Conservation (phyloP, 169 alveolate species). For the Plasmodium reichenowi region DNA sequence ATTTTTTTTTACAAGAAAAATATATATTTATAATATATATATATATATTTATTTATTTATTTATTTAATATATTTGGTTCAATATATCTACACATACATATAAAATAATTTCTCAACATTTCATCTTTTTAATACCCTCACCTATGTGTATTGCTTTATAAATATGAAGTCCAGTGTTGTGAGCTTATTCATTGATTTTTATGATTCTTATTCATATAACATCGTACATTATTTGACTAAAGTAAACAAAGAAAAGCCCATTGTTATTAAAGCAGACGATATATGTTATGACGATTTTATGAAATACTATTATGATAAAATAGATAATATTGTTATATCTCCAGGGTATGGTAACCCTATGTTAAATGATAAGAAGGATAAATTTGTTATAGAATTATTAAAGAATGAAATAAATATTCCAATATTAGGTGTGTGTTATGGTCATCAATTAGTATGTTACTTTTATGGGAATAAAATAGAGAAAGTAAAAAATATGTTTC, state of each 20-base stretch:
- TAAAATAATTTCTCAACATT: too few relatives aligned
- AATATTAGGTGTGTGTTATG: constrained; percentile 50
- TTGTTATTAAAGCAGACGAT: constrained; percentile 24
- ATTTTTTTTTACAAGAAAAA: too few relatives aligned
- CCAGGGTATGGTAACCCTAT: constrained; percentile 61
- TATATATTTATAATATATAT: too few relatives aligned
- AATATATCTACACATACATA: too few relatives aligned
- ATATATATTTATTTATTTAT: too few relatives aligned
- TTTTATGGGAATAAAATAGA: constrained; percentile 52
- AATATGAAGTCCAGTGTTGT: constrained; percentile 12
- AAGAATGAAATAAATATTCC: constrained; percentile 28
- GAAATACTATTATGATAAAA: constrained; percentile 16
- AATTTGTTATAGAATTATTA: constrained; percentile 9
- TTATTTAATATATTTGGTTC: too few relatives aligned
- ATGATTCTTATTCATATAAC: constrained; percentile 56
- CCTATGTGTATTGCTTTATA: too few relatives aligned
- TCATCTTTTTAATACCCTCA: too few relatives aligned
- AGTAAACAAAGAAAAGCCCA: constrained; percentile 21
- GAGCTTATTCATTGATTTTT: constrained; percentile 44
- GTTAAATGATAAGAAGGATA: constrained; percentile 2
- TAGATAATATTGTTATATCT: constrained; percentile 51
- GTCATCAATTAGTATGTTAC: constrained; percentile 56
- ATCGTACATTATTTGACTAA: constrained; percentile 34
- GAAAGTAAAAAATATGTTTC: constrained; percentile 52
- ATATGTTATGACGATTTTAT: constrained; percentile 28